phyloP scores from a whole-genome alignment of 768 basidiomycete genomes.

The Suillus occidentalis region DNA sequence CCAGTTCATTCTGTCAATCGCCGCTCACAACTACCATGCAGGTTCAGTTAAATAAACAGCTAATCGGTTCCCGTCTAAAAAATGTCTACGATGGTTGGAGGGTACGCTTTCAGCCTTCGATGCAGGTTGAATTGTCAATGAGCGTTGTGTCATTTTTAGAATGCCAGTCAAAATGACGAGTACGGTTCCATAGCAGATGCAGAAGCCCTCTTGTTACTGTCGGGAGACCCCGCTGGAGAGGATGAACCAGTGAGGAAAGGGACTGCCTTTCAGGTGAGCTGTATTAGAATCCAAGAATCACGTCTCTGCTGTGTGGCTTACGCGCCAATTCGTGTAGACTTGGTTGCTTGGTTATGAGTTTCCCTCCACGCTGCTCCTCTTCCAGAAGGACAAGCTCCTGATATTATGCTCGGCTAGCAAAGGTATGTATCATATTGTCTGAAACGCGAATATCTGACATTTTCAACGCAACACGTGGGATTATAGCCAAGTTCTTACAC shows the following conservation, averaged over 20 bases:
- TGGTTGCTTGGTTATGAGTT: conserved; percentile 98
- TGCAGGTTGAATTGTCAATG: conserved; percentile 15
- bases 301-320: conserved; percentile 7
- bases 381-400: conserved; percentile 71
- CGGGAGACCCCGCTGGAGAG: conserved; percentile 79
- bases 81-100: conserved; percentile 63
- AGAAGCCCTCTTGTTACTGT: conserved; percentile 69
- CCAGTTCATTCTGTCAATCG: conserved; percentile 12
- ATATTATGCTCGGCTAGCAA: conserved; percentile 89
- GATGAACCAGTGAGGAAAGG: conserved; percentile 92
- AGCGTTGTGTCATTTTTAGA: conserved; percentile 38
- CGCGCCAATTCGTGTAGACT: conserved; percentile 52
- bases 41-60: conserved; percentile 69
- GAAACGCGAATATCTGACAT: conserved; percentile 8
- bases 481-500: conserved; percentile 77
- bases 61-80: conserved; percentile 57
- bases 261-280: conserved; percentile 82
- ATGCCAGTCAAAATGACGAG: conserved; percentile 68
- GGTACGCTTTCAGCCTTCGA: conserved; percentile 37
- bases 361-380: conserved; percentile 87
- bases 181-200: conserved; percentile 64
- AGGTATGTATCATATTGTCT: conserved; percentile 46
- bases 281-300: neutral
- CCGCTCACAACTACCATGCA: conserved; percentile 41
- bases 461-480: conserved; percentile 15